A percentile compares a stretch with the other conserved stretches of the same genome.
These are phyloP conservation scores for Pholiota conissans DNA, from an alignment of 768 basidiomycete genomes.

Conservation along the genomic window DNA sequence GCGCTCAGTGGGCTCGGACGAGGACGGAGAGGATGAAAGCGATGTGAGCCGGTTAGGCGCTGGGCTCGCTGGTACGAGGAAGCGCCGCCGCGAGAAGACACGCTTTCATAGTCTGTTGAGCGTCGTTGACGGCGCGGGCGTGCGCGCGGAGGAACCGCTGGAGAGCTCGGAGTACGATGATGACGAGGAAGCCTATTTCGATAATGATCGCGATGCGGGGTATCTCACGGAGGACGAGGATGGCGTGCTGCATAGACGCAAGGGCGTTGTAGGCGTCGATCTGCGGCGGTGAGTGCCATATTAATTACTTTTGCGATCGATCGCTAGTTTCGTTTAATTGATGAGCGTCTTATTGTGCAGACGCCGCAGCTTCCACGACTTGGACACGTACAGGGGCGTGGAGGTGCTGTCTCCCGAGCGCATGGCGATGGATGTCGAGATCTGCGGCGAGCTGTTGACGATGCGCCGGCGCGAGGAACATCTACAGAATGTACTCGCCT, in stretches of 20 bases:
- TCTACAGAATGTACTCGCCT: conserved; percentile 60
- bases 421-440: conserved; percentile 79
- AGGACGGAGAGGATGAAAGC: conserved; percentile 17
- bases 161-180: conserved; percentile 22
- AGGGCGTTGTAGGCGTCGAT: conserved; percentile 19
- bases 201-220: conserved; percentile 18
- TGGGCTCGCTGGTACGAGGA: background rate
- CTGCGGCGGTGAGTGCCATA: conserved; percentile 28
- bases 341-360: conserved; percentile 25
- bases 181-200: conserved; percentile 7
- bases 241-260: conserved; percentile 9
- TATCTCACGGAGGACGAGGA: conserved; percentile 15
- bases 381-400: conserved; percentile 46
- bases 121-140: conserved; percentile 26
- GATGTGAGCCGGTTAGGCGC: conserved; percentile 17
- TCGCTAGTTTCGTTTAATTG: too few relatives aligned
- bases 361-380: conserved; percentile 68
- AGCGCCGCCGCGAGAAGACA: conserved; percentile 20
- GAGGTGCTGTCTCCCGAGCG: conserved; percentile 55
- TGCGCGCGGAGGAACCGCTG: conserved; percentile 21
- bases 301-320: background rate
- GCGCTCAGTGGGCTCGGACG: background rate
- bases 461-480: conserved; percentile 70
- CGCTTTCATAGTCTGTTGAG: conserved; percentile 30
- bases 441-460: conserved; percentile 72